A percentile compares a stretch with the other conserved stretches of the same genome.
These are phyloP conservation scores for Podaxis sp. DNA, from an alignment of 768 basidiomycete species.

Conservation along the genomic window DNA sequence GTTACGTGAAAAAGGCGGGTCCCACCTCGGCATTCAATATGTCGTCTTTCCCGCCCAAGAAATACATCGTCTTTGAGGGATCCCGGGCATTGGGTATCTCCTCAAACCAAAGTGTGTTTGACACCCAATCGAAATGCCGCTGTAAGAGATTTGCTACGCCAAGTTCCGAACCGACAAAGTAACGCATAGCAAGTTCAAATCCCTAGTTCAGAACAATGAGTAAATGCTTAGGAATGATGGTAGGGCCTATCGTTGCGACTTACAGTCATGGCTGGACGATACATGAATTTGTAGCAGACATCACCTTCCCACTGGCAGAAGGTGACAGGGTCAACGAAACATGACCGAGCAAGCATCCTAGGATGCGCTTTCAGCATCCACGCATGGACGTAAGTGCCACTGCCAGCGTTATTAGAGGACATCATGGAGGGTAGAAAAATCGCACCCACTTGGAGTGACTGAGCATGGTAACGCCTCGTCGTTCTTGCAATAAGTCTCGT, in stretches of 20 bases:
- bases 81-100: constrained; percentile 81
- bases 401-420: constrained; percentile 20
- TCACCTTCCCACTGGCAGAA: constrained; percentile 97
- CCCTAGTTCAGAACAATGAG: constrained; percentile 41
- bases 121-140: constrained; percentile 80
- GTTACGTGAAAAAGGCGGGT: constrained; percentile 1
- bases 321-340: constrained; percentile 87
- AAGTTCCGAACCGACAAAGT: constrained; percentile 84
- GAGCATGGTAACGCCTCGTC: constrained; percentile 65
- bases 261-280: constrained; percentile 63
- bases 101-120: constrained; percentile 87
- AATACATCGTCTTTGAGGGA: constrained; percentile 59
- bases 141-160: constrained; percentile 85
- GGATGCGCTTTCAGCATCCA: constrained; percentile 86
- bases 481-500: constrained; percentile 15
- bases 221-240: constrained; percentile 21
- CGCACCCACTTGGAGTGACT: constrained; percentile 84
- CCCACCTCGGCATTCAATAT: constrained; percentile 72
- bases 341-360: constrained; percentile 64
- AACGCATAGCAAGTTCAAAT: constrained; percentile 76
- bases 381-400: constrained; percentile 79
- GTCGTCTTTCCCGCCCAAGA: constrained; percentile 79
- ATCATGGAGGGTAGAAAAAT: not conserved
- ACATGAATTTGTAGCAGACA: constrained; percentile 89
- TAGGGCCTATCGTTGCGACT: constrained; percentile 18